Evolutionary conservation across 2,329 filamentous ascomycete species (phyloP), one percentile per base, ranked within the genome.

Genomic region (Aspergillus sp.): DNA sequence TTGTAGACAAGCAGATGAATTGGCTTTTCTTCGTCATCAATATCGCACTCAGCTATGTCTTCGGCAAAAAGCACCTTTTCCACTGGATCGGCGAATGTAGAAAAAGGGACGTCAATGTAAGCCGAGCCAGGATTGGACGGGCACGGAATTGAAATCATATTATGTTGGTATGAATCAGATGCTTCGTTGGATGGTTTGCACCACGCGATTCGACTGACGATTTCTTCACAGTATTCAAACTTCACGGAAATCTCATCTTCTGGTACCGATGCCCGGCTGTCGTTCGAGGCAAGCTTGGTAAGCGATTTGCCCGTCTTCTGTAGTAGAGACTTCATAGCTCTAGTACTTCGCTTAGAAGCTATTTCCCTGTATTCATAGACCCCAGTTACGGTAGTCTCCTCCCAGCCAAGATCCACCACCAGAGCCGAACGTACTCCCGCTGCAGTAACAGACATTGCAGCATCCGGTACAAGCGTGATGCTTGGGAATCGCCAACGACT

Each of bases 311-410:
- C 86, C 55, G 89, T 83, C 44, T 83, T 78, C 53, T 85, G 76
- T 35, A 85, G 78, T 13, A 97, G 70, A 45, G 78, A 65, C 58
- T 83, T 90, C 46, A 85, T 89, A 30, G 82, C 90, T 51, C 93
- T 77, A 10, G 88, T 75, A 33, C 81, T 91, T 42, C 88, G 78
- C 44, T 75, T 79, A 42, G 81, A 81, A 11, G 77, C 74, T 1
- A 95, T 81, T 62, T 95, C 90, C 42, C 88, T 83, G 63, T 90
- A 95, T 67, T 98, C 93, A 60, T 90, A 97, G 6, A 97, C 77
- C 5, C 84, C 86, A 0, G 89, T 95, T 19, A 94, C 80, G 0
- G 85, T 78, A 0, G 90, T 95, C 66, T 97, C 93, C 34, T 83
- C 78, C 93, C 93, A 98, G 35, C 91, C 93, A 47, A 98, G 77